phyloP scores from a whole-genome alignment of 257 asterid genomes.

The Prunella vulgaris region DNA sequence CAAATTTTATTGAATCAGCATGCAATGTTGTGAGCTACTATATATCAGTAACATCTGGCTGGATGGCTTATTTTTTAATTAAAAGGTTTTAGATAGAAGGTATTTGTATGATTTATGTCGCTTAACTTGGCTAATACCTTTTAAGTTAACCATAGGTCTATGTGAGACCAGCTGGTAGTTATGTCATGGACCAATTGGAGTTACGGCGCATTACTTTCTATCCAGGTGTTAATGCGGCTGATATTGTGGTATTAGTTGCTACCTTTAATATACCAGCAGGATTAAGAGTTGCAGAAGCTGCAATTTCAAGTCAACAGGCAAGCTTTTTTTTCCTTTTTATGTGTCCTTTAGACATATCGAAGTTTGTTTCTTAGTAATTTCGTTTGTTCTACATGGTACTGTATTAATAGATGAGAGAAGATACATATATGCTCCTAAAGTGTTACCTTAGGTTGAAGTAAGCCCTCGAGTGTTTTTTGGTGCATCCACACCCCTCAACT shows the following conservation, averaged over 20 bases:
- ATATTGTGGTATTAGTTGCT: constrained; percentile 73
- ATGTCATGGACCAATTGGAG: constrained; percentile 91
- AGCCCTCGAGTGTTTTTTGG: neutral
- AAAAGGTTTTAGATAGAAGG: neutral
- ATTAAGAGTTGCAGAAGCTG: constrained; percentile 77
- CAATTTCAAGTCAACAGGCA: constrained; percentile 67
- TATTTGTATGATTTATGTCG: neutral
- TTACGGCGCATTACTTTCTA: constrained; percentile 65
- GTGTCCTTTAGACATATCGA: neutral
- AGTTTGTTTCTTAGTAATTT: neutral
- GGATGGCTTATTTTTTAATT: neutral
- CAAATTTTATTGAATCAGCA: neutral
- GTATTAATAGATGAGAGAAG: neutral
- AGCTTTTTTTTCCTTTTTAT: constrained; percentile 6
- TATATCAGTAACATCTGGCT: neutral
- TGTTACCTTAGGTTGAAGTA: neutral
- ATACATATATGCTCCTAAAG: neutral
- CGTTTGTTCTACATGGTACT: neutral
- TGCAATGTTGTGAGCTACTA: neutral
- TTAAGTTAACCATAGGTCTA: constrained; percentile 52
- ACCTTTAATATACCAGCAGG: constrained; percentile 78
- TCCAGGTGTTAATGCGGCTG: constrained; percentile 58
- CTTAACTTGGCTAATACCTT: constrained; percentile 8
- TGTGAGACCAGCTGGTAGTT: constrained; percentile 97
- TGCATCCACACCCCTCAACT: neutral